A percentile compares a stretch with the other conserved stretches of the same genome.
These are phyloP conservation scores for Barnettozyma wickerhamii DNA, from an alignment of 805 yeast species.

Conservation along the genomic window DNA sequence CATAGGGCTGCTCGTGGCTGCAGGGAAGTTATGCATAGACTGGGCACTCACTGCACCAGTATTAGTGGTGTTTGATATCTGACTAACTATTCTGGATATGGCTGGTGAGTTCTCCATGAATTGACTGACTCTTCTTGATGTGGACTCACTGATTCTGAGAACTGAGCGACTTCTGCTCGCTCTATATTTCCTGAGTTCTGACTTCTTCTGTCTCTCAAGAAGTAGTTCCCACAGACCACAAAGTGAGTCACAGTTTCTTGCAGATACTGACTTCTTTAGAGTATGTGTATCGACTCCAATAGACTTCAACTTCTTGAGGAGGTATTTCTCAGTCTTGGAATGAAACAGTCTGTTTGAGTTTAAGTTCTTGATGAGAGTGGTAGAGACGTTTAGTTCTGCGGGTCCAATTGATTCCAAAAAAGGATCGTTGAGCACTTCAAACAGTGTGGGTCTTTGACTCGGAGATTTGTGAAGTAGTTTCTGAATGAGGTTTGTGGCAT, in stretches of 20 bases:
- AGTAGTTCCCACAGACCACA: slow-evolving; percentile 73
- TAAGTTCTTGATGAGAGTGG: slow-evolving; percentile 32
- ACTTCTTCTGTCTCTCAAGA: slow-evolving; percentile 41
- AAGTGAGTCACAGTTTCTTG: slow-evolving; percentile 62
- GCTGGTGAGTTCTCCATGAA: slow-evolving; percentile 25
- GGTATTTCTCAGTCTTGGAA: slow-evolving; percentile 55
- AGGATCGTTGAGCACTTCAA: slow-evolving; percentile 47
- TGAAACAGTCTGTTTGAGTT: slow-evolving; percentile 43
- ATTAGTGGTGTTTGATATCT: slow-evolving; percentile 11
- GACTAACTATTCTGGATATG: slow-evolving; percentile 27
- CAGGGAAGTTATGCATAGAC: not conserved
- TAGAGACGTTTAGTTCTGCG: slow-evolving; percentile 36
- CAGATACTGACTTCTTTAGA: slow-evolving; percentile 52
- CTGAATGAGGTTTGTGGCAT: slow-evolving; percentile 47
- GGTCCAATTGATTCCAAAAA: slow-evolving; percentile 44
- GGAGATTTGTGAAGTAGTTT: slow-evolving; percentile 66
- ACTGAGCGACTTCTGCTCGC: slow-evolving; percentile 33
- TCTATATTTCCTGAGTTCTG: slow-evolving; percentile 28
- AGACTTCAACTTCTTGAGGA: slow-evolving; percentile 55
- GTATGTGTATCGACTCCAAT: slow-evolving; percentile 61
- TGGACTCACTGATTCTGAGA: slow-evolving; percentile 25
- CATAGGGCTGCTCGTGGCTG: not conserved
- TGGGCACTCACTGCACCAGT: slow-evolving; percentile 2
- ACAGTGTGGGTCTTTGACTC: slow-evolving; percentile 50
- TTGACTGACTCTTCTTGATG: slow-evolving; percentile 26